Conservation (phyloP, 345 rosid species). For the Citrus australasica region DNA sequence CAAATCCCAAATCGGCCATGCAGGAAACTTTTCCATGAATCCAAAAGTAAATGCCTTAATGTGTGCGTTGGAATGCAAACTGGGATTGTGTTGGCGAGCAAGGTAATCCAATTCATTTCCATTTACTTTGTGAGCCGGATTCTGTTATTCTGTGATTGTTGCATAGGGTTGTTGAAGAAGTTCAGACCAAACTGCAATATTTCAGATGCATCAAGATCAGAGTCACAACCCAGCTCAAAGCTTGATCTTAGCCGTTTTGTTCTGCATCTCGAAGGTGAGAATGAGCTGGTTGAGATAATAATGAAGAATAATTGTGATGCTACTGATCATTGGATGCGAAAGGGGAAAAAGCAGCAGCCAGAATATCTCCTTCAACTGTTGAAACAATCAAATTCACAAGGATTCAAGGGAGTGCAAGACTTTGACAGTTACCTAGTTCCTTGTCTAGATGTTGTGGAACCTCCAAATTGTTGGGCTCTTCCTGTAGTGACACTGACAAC, state of each 20-base stretch:
- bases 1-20: slow-evolving; percentile 30
- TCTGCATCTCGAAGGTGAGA: slow-evolving; percentile 86
- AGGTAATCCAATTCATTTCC: slow-evolving; percentile 50
- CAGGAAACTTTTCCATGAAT: slow-evolving; percentile 43
- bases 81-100: slow-evolving; percentile 65
- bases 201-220: slow-evolving; percentile 35
- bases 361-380: slow-evolving; percentile 47
- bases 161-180: slow-evolving; percentile 21
- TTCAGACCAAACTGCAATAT: slow-evolving; percentile 20
- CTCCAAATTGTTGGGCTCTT: slow-evolving; percentile 85
- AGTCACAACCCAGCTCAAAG: slow-evolving; percentile 23
- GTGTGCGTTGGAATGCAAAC: slow-evolving; percentile 49
- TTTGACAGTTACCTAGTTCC: slow-evolving; percentile 55
- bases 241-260: slow-evolving; percentile 61
- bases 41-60: slow-evolving; percentile 34
- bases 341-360: slow-evolving; percentile 55
- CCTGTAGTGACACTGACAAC: slow-evolving; percentile 70
- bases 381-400: slow-evolving; percentile 38
- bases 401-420: slow-evolving; percentile 55
- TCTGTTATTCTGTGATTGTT: slow-evolving; percentile 23
- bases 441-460: slow-evolving; percentile 49
- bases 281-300: slow-evolving; percentile 52
- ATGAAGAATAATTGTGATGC: slow-evolving; percentile 57
- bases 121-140: slow-evolving; percentile 39
- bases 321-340: slow-evolving; percentile 53